Percentiles rank a stretch among this genome's conserved stretches.
These are phyloP conservation scores for Stephanodiscus triporus DNA, from an alignment of 108 stramenopile genomes.

Conservation along the genomic window DNA sequence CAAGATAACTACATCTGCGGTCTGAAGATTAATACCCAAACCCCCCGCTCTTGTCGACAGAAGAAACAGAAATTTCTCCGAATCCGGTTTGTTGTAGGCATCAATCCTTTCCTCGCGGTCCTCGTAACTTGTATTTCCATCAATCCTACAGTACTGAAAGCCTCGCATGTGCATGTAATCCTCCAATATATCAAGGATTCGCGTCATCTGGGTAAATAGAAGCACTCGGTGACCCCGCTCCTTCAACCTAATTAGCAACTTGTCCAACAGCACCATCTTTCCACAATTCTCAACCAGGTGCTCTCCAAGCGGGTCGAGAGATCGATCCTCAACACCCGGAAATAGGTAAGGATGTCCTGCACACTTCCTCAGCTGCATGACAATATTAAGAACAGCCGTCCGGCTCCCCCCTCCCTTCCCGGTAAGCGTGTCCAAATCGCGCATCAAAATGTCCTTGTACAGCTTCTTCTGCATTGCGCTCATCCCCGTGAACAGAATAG, in stretches of 20 bases:
- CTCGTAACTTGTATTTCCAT: slow-evolving; percentile 97
- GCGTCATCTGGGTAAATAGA: slow-evolving; percentile 98
- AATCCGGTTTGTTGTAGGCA: slow-evolving; percentile 89
- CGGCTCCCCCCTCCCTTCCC: slow-evolving; percentile 71
- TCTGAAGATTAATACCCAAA: slow-evolving; percentile 90
- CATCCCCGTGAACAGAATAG: slow-evolving; percentile 92
- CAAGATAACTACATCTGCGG: slow-evolving; percentile 92
- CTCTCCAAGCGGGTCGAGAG: slow-evolving; percentile 86
- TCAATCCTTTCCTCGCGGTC: slow-evolving; percentile 92
- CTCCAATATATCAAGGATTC: slow-evolving; percentile 94
- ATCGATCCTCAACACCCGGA: slow-evolving; percentile 93
- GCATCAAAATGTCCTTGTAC: slow-evolving; percentile 89
- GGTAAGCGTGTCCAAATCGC: slow-evolving; percentile 85
- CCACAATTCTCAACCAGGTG: slow-evolving; percentile 89
- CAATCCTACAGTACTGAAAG: slow-evolving; percentile 94
- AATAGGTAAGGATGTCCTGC: slow-evolving; percentile 99
- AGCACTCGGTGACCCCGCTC: slow-evolving; percentile 92
- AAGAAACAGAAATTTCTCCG: slow-evolving; percentile 90
- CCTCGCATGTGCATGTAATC: slow-evolving; percentile 88
- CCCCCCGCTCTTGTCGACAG: slow-evolving; percentile 95
- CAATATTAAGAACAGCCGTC: slow-evolving; percentile 91
- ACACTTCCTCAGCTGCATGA: slow-evolving; percentile 99
- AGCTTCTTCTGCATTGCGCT: slow-evolving; percentile 91
- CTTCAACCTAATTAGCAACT: slow-evolving; percentile 81
- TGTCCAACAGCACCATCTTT: slow-evolving; percentile 89